Percentiles rank a stretch among this genome's conserved stretches.
These are phyloP conservation scores for Boletus bicolor DNA, from an alignment of 768 basidiomycete species.

Conservation along the genomic window DNA sequence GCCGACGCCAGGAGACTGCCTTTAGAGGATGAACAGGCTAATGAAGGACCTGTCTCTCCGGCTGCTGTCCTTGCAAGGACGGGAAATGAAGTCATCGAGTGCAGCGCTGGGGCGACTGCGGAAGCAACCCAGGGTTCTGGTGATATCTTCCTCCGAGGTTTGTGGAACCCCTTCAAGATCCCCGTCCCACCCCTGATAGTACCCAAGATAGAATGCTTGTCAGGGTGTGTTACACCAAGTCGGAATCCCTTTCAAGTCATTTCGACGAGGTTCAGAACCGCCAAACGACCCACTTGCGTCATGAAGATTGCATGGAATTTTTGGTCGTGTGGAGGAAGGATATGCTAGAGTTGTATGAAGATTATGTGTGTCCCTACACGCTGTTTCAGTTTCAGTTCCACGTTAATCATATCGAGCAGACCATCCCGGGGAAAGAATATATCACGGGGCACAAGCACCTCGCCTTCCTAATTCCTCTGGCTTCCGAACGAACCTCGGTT, in stretches of 20 bases:
- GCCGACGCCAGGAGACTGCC: background rate
- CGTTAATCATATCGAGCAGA: slow-evolving; percentile 35
- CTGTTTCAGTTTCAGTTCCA: background rate
- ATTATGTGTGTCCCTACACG: slow-evolving; percentile 60
- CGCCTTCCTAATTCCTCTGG: slow-evolving; percentile 73
- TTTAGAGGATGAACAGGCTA: slow-evolving; percentile 2
- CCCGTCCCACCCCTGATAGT: slow-evolving; percentile 14
- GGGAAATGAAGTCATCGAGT: slow-evolving; percentile 51
- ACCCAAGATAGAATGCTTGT: slow-evolving; percentile 86
- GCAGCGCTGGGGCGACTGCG: slow-evolving; percentile 60
- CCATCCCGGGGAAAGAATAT: slow-evolving; percentile 65
- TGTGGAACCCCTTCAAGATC: slow-evolving; percentile 9
- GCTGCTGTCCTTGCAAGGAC: slow-evolving; percentile 63
- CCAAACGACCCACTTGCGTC: slow-evolving; percentile 54
- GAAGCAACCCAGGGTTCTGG: slow-evolving; percentile 36
- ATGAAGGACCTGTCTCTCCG: slow-evolving; percentile 50
- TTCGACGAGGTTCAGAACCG: slow-evolving; percentile 73
- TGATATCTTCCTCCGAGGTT: slow-evolving; percentile 75
- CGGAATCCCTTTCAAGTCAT: slow-evolving; percentile 42
- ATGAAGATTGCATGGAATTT: slow-evolving; percentile 76
- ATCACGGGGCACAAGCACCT: slow-evolving; percentile 72
- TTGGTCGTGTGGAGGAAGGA: slow-evolving; percentile 82
- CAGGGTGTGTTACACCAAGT: slow-evolving; percentile 61
- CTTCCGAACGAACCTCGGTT: slow-evolving; percentile 57
- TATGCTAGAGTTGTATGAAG: slow-evolving; percentile 78